Evolutionary conservation across 352 stramenopile genomes (phyloP).

Genomic region (Phytophthora pini): DNA sequence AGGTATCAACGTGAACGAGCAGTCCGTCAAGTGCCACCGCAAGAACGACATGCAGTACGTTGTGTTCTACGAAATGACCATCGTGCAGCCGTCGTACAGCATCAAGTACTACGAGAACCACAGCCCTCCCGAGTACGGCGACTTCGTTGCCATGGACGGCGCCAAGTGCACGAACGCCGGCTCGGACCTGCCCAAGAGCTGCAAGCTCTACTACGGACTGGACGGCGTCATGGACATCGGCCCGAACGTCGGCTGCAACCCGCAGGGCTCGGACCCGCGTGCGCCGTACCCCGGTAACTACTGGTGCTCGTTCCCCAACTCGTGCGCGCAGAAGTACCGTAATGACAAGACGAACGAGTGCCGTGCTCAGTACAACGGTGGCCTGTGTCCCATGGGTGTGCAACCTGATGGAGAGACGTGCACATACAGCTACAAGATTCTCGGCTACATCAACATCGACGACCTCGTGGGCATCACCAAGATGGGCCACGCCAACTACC

Average conservation of each 20-base stretch:
- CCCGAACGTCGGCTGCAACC: slow-evolving; percentile 58
- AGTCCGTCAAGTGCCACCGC: slow-evolving; percentile 47
- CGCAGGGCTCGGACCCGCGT: slow-evolving; percentile 44
- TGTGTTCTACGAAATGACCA: slow-evolving; percentile 66
- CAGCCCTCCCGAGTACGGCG: slow-evolving; percentile 49
- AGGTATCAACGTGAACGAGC: slow-evolving; percentile 52
- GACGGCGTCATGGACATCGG: slow-evolving; percentile 52
- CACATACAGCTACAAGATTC: slow-evolving; percentile 52
- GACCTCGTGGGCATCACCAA: slow-evolving; percentile 64
- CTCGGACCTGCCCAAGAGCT: slow-evolving; percentile 9
- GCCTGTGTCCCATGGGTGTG: slow-evolving; percentile 44
- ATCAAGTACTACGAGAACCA: slow-evolving; percentile 41
- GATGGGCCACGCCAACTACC: slow-evolving; percentile 51
- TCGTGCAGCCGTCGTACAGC: slow-evolving; percentile 44
- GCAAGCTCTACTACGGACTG: slow-evolving; percentile 38
- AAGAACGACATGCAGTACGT: slow-evolving; percentile 61
- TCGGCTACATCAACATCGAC: slow-evolving; percentile 56
- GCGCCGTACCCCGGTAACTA: slow-evolving; percentile 55
- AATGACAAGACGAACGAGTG: slow-evolving; percentile 31
- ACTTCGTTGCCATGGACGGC: slow-evolving; percentile 49
- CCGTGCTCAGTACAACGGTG: slow-evolving; percentile 31
- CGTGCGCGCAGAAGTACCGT: slow-evolving; percentile 52
- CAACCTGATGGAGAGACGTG: slow-evolving; percentile 51
- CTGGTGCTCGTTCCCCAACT: slow-evolving; percentile 81
- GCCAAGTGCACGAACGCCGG: slow-evolving; percentile 18